Evolutionary conservation across 768 basidiomycete genomes (phyloP).

Genomic region (Ramaria sp.): DNA sequence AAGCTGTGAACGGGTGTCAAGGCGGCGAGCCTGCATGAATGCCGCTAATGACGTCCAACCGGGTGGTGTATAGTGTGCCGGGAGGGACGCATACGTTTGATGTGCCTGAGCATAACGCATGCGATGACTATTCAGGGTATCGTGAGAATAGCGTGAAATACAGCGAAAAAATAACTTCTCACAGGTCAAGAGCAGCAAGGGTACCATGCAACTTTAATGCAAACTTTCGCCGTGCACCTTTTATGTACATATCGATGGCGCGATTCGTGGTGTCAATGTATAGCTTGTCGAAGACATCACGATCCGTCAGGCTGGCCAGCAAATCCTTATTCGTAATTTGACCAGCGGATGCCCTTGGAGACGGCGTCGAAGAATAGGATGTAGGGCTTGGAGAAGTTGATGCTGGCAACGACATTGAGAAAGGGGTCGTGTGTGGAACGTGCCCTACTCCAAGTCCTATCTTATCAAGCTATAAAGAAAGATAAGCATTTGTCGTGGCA

Average conservation of each 20-base stretch:
- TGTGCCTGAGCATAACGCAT: conserved; percentile 51
- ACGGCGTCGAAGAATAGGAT: not conserved
- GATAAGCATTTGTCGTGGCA: conserved; percentile 6
- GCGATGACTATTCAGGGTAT: conserved; percentile 41
- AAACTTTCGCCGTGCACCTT: conserved; percentile 74
- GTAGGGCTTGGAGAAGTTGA: conserved; percentile 11
- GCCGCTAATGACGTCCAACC: conserved; percentile 74
- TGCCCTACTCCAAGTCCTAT: conserved; percentile 67
- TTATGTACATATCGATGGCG: conserved; percentile 76
- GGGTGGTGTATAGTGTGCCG: conserved; percentile 76
- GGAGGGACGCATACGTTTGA: conserved; percentile 65
- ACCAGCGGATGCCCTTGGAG: conserved; percentile 16
- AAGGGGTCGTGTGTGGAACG: conserved; percentile 64
- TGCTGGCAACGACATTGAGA: conserved; percentile 36
- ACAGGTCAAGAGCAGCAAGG: conserved; percentile 86
- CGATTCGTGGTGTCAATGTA: conserved; percentile 69
- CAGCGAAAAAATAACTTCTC: conserved; percentile 21
- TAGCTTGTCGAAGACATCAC: conserved; percentile 60
- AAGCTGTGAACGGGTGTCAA: conserved; percentile 54
- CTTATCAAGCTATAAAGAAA: conserved; percentile 55
- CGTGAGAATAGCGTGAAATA: not conserved
- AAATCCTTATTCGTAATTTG: conserved; percentile 53
- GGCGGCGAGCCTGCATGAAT: conserved; percentile 63
- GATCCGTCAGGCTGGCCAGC: conserved; percentile 40
- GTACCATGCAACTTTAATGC: conserved; percentile 78